Base-by-base conservation (phyloP, 148 eudicot genomes). In the Limonium bicolor region DNA sequence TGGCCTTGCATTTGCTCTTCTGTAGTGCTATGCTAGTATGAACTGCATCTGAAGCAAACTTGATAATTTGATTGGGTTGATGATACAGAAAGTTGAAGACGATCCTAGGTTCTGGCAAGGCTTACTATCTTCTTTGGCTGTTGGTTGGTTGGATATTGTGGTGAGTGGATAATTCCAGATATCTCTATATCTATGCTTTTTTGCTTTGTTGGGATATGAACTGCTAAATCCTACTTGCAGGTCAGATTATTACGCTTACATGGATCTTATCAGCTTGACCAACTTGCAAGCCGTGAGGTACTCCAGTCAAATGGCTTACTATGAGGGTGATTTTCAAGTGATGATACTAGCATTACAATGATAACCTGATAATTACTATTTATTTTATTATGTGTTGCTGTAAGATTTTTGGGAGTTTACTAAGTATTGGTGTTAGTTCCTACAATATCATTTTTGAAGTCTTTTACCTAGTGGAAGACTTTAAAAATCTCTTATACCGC, bases 71-170 rank as follows among this genome's bases (percentile, higher is more conserved):
- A 51, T 40, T 0, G 10, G 12, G n/a, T n/a, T n/a, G n/a, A 12
- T 20, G 14, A 27, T 59, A 53, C 58, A 68, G 90, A 68, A 46
- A 28, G 54, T 80, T 64, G 97, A 90, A 65, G 80, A 75, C 54
- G 80, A 84, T 69, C 66, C 60, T 50, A 66, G 64, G 37, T 90
- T 84, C 56, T 90, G 97, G 97, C 79, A 75, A 44, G 71, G 78
- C 31, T 50, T 84, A 35, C 66, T 81, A 22, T 80, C 97, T 39
- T 87, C 95, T 6, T 61, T 84, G 54, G 82, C 95, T 27, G 73
- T 90, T 67, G 97, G 97, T 46, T 90, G 97, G 97, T 73, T 90
- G 33, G 95, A 90, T 48, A 58, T 76, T 68, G 97, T 73, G 83
- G 97, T 90, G 61, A 56, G 81, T 59, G 6, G 32, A 25, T 51